phyloP scores from a whole-genome alignment of 2,329 filamentous ascomycete species.

The Fusarium siculi region DNA sequence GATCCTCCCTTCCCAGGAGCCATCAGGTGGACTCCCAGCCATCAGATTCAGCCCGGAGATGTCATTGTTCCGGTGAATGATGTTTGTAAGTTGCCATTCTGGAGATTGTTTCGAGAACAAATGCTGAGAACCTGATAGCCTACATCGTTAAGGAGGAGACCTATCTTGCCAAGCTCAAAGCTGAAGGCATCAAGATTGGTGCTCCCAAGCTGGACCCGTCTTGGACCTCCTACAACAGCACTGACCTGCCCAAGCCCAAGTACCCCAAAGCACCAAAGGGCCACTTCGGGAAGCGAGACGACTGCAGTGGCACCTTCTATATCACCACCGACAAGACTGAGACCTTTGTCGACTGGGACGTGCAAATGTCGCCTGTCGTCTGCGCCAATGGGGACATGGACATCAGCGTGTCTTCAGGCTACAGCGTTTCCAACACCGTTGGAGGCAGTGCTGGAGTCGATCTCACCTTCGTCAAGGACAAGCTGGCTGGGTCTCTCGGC shows the following conservation, averaged over 20 bases:
- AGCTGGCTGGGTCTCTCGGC: not conserved
- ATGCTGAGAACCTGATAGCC: not conserved
- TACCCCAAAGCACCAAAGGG: not conserved
- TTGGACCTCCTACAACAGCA: not conserved
- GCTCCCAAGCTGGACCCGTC: not conserved
- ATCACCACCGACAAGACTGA: not conserved
- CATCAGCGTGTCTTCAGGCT: not conserved
- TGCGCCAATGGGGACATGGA: not conserved
- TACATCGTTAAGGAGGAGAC: not conserved
- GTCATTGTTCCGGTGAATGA: not conserved
- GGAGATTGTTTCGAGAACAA: rapidly evolving
- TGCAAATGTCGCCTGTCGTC: not conserved
- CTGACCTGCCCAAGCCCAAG: not conserved
- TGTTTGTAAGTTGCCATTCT: not conserved
- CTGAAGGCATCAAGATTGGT: not conserved
- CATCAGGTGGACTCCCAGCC: not conserved
- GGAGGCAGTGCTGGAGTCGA: not conserved
- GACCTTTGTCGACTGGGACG: not conserved
- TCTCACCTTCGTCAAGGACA: not conserved
- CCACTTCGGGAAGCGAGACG: not conserved
- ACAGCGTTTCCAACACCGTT: not conserved
- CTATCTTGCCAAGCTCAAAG: not conserved
- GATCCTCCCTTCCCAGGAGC: not conserved
- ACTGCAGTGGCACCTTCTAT: not conserved
- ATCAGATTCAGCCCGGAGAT: not conserved